Evolutionary conservation across 345 rosid species (phyloP).

Genomic region (Excoecaria cochinchinensis): DNA sequence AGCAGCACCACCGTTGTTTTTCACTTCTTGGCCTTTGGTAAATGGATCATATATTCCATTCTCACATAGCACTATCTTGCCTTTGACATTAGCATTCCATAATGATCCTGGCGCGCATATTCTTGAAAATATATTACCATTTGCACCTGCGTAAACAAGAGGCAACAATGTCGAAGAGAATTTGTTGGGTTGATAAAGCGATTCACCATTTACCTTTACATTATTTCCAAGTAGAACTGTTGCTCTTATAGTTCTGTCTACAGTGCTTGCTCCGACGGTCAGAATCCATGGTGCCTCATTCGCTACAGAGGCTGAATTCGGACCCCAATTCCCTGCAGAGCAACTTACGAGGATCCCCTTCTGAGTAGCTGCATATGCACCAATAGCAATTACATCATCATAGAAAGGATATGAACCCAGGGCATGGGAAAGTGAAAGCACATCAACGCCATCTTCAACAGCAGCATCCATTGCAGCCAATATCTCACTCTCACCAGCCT

Average conservation of each 20-base stretch:
- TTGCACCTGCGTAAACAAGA: slow-evolving; percentile 15
- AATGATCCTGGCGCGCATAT: slow-evolving; percentile 6
- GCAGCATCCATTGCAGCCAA: slow-evolving; percentile 65
- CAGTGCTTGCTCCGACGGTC: slow-evolving; percentile 42
- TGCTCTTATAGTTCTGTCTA: slow-evolving; percentile 28
- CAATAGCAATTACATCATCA: slow-evolving; percentile 30
- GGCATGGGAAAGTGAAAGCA: slow-evolving; percentile 56
- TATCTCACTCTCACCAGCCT: slow-evolving; percentile 39
- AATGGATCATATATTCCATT: slow-evolving; percentile 5
- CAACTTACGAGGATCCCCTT: slow-evolving; percentile 37
- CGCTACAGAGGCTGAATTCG: slow-evolving; percentile 15
- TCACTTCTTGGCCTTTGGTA: too few relatives aligned
- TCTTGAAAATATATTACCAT: slow-evolving; percentile 2
- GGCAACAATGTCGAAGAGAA: slow-evolving; percentile 12
- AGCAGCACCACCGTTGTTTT: too few relatives aligned
- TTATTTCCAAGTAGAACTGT: slow-evolving; percentile 34
- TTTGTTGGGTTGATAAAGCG: slow-evolving; percentile 10
- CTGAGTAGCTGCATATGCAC: slow-evolving; percentile 39
- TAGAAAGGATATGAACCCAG: slow-evolving; percentile 21
- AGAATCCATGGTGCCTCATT: slow-evolving; percentile 45
- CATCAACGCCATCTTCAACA: slow-evolving; percentile 59
- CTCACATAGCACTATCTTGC: slow-evolving; percentile 16
- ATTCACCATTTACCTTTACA: slow-evolving; percentile 20
- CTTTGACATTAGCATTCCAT: slow-evolving; percentile 9
- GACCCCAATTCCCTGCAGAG: slow-evolving; percentile 41